Evolutionary conservation across 2,329 filamentous ascomycete genomes (phyloP).

Genomic region (Allantophomopsis cytisporea): DNA sequence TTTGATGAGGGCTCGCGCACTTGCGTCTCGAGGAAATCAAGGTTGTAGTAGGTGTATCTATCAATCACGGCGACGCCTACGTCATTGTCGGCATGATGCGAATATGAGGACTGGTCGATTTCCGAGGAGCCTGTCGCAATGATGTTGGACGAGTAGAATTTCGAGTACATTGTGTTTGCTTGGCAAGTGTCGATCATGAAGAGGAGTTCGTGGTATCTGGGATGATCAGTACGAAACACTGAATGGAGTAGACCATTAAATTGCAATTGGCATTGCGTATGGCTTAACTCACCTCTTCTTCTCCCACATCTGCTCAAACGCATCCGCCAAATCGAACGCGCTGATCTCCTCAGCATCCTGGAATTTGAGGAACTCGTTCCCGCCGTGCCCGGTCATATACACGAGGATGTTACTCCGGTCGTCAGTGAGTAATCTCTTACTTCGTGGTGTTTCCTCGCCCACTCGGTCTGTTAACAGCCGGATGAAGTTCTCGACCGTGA

Average conservation of each 20-base stretch:
- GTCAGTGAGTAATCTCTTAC: slow-evolving; percentile 87
- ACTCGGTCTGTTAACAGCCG: slow-evolving; percentile 87
- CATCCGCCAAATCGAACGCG: slow-evolving; percentile 89
- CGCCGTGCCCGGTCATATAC: slow-evolving; percentile 98
- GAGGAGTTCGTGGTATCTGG: slow-evolving; percentile 83
- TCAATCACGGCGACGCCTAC: slow-evolving; percentile 97
- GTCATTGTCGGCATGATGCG: slow-evolving; percentile 94
- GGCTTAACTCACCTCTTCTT: slow-evolving; percentile 62
- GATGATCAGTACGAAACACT: too few relatives aligned
- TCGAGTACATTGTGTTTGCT: slow-evolving; percentile 98
- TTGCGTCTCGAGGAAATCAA: slow-evolving; percentile 89
- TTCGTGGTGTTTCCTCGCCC: slow-evolving; percentile 85
- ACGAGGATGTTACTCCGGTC: slow-evolving; percentile 94
- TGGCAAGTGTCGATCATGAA: slow-evolving; percentile 99
- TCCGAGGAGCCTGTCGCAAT: slow-evolving; percentile 95
- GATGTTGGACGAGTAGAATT: slow-evolving; percentile 96
- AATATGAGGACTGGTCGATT: slow-evolving; percentile 92
- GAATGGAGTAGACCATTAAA: too few relatives aligned
- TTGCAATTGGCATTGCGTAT: too few relatives aligned
- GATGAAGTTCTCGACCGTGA: slow-evolving; percentile 98
- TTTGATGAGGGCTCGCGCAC: slow-evolving; percentile 78
- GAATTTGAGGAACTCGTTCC: slow-evolving; percentile 96
- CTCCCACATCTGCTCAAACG: slow-evolving; percentile 99
- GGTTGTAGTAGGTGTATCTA: slow-evolving; percentile 95
- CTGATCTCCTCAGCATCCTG: slow-evolving; percentile 97